Evolutionary conservation across 805 yeast genomes (phyloP), one percentile per base, ranked within the genome.

Genomic region (Sugiyamaella lignohabitans): DNA sequence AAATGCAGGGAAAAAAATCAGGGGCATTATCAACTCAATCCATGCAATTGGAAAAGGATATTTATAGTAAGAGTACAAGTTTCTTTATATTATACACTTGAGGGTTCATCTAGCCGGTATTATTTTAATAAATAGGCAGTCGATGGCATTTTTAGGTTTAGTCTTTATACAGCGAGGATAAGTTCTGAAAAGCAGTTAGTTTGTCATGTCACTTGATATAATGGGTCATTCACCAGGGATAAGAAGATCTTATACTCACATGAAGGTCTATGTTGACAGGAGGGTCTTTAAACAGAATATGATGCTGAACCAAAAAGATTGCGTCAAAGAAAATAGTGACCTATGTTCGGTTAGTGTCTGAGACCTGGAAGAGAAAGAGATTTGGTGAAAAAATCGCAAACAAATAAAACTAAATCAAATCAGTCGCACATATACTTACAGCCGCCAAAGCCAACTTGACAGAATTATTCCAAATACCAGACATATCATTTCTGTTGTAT

Each of bases 361-460:
- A 35, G 38, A 11, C 10, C 16, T n/a, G 16, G 14, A 30, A 5
- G 5, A 20, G 3, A 35, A 3, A 2, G 16, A 14, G n/a, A 20
- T 10, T 18, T 5, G 22, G 44, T 27, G 29, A 30, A 24, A 11
- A 27, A 21, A 36, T 20, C 14, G 17, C 8, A 27, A n/a, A 8
- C 38, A 23, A 44, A 42, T 4, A 44, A 32, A 19, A n/a, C 4
- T 14, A 23, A 44, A 42, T 4, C 24, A 32, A 19, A 27, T 27
- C 11, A 21, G 10, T 24, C 2, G 18, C n/a, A 43, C 51, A 37
- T 21, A 70, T 27, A 27, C 32, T 27, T 27, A 27, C 72, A 14
- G 60, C 17, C 1, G 71, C 66, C 32, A 74, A 59, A 11, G 74
- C 68, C 21, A 71, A 56, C 53, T 74, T 74, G 42, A 74, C 72